Evolutionary conservation across 1,284 basidiomycete species (phyloP).

Genomic region (Coriolopsis trogii): DNA sequence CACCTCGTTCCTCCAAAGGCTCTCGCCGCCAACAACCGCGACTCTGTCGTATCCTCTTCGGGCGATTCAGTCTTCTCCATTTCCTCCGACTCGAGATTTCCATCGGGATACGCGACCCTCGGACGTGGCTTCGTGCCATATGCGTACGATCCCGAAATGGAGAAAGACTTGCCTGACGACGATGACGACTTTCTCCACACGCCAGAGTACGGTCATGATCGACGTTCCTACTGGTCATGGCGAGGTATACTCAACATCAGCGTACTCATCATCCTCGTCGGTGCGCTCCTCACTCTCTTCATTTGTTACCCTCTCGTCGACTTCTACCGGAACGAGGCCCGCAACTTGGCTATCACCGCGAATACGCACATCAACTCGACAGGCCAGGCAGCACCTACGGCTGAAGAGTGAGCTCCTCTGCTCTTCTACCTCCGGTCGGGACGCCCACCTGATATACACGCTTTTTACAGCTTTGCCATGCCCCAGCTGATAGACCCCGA

Average conservation of each 20-base stretch:
- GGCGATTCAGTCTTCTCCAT: conserved; percentile 56
- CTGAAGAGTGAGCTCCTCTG: conserved; percentile 19
- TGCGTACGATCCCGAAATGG: conserved; percentile 64
- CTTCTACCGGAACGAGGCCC: conserved; percentile 48
- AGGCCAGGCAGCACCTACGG: conserved; percentile 51
- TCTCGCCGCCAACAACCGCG: conserved; percentile 32
- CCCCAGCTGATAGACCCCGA: conserved; percentile 67
- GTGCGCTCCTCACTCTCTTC: conserved; percentile 63
- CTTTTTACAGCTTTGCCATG: conserved; percentile 46
- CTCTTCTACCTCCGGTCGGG: neutral
- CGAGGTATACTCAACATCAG: conserved; percentile 54
- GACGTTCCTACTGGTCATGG: conserved; percentile 36
- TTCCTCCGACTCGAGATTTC: conserved; percentile 66
- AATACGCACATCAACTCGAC: conserved; percentile 72
- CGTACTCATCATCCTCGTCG: conserved; percentile 45
- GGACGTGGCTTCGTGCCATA: conserved; percentile 61
- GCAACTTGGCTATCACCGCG: conserved; percentile 56
- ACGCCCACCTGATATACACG: neutral
- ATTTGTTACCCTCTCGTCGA: conserved; percentile 78
- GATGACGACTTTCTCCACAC: conserved; percentile 64
- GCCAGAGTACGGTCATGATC: conserved; percentile 41
- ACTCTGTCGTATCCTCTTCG: conserved; percentile 46
- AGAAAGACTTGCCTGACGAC: conserved; percentile 65
- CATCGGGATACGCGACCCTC: conserved; percentile 41
- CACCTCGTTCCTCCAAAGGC: conserved; percentile 35